These are phyloP conservation scores for Heliosperma pusillum DNA, from an alignment of 148 eudicot genomes.

Conservation along the genomic window DNA sequence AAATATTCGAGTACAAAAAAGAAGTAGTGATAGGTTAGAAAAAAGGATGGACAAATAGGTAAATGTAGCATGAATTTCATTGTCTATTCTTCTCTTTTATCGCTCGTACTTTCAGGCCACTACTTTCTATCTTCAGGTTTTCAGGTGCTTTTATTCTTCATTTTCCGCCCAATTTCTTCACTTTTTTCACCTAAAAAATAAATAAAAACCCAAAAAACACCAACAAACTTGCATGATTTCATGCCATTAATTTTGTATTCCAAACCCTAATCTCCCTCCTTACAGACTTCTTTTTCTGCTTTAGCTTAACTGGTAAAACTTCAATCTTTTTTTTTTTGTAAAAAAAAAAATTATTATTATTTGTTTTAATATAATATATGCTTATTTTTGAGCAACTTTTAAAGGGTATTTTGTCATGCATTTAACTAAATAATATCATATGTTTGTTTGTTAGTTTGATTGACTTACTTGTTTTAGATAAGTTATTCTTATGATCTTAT, in stretches of 20 bases:
- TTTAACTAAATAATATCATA: background rate
- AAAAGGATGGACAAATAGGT: background rate
- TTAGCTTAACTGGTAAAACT: slow-evolving; percentile 21
- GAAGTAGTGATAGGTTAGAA: background rate
- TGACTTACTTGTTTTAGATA: slow-evolving; percentile 14
- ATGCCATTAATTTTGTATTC: slow-evolving; percentile 24
- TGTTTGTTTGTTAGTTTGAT: background rate
- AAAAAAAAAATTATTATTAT: background rate
- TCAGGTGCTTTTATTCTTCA: slow-evolving; percentile 26
- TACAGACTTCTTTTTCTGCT: slow-evolving; percentile 11
- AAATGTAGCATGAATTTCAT: slow-evolving; percentile 8
- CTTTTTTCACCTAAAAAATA: background rate
- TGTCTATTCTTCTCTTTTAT: background rate
- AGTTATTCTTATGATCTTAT: background rate
- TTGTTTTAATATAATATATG: background rate
- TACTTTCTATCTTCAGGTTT: slow-evolving; percentile 31
- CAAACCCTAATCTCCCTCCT: slow-evolving; percentile 25
- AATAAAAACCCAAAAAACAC: background rate
- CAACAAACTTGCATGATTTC: background rate
- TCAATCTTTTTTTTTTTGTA: background rate
- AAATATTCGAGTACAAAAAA: no score
- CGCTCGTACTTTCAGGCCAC: slow-evolving; percentile 31
- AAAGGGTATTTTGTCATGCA: background rate
- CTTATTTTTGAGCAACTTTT: background rate
- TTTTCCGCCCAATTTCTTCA: slow-evolving; percentile 22